Base-by-base conservation (phyloP, 805 yeast species). In the Pichia kluyveri region DNA sequence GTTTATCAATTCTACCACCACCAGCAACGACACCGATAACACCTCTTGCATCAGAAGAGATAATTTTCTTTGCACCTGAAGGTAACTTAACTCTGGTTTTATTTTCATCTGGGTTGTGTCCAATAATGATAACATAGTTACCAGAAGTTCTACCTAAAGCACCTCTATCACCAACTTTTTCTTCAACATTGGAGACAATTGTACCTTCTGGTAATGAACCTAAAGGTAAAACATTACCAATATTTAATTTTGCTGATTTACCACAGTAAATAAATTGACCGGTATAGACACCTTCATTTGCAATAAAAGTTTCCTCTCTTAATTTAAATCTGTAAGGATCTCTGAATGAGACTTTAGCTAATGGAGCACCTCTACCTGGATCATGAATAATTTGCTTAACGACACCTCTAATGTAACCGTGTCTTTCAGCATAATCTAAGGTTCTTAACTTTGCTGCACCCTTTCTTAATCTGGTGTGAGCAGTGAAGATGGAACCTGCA, bases 401-500 rank as follows among this genome's bases (percentile, higher is more conserved):
- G 63, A 93, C 82, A 79, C 99, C 99, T 78, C 98, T 95, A 70
- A 91, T 84, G 90, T 93, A 93, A 72, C 99, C 99, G 76, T 91
- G 96, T 75, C 96, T 91, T 82, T 93, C 99, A 75, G 98, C 95
- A 69, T 82, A 91, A 78, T 93, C 98, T 74, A 91, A 84, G 72
- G 96, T 86, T 85, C 99, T 88, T 75, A 91, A 84, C 87, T 91
- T 91, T 73, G 99, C 99, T 73, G 99, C 98, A 76, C 99, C 99
- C 80, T 93, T 87, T 86, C 99, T 89, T 77, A 93, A 87, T 80
- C 98, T 91, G 83, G 98, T 91, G 93, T 91, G 96, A 70, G 99
- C 83, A 73, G 95, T 85, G 89, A 93, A 93, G 83, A 93, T 89
- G 70, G 98, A 91, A 73, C 99, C 98, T 77, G 96, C 96, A 86